Percentiles rank a stretch among this genome's conserved stretches.
Evolutionary conservation across 768 basidiomycete genomes (phyloP).

Genomic region (Kondoa malvinella): DNA sequence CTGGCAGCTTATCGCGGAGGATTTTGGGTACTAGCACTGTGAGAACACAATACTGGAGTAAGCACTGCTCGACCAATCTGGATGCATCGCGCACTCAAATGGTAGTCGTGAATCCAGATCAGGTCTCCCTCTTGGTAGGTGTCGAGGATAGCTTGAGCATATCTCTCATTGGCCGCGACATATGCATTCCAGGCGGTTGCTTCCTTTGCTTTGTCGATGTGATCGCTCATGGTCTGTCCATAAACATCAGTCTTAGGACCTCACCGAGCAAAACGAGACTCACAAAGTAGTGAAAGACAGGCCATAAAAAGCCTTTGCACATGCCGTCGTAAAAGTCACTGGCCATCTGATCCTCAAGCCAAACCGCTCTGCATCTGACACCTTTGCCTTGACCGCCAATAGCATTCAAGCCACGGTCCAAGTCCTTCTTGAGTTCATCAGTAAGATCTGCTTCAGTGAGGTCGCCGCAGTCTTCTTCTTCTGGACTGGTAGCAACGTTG

Average conservation of each 20-base stretch:
- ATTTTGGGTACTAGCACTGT: slow-evolving; percentile 65
- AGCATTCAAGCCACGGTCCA: slow-evolving; percentile 48
- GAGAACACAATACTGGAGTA: not conserved
- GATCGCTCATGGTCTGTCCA: slow-evolving; percentile 66
- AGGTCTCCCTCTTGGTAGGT: slow-evolving; percentile 79
- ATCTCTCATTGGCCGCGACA: slow-evolving; percentile 64
- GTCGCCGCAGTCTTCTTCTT: slow-evolving; percentile 32
- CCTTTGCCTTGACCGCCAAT: slow-evolving; percentile 48
- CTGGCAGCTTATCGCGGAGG: slow-evolving; percentile 51
- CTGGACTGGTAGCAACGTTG: not conserved
- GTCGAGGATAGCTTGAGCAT: slow-evolving; percentile 61
- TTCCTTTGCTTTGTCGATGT: slow-evolving; percentile 65
- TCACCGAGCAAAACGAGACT: not conserved
- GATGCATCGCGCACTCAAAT: slow-evolving; percentile 37
- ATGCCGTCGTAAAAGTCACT: slow-evolving; percentile 47
- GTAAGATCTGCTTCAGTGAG: slow-evolving; percentile 39
- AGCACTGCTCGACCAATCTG: not conserved
- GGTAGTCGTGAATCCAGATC: slow-evolving; percentile 66
- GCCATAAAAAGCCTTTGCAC: slow-evolving; percentile 62
- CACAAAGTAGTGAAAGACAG: slow-evolving; percentile 91
- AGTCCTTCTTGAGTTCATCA: slow-evolving; percentile 46
- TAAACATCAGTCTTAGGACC: not conserved
- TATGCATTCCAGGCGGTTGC: slow-evolving; percentile 56
- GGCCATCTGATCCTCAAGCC: slow-evolving; percentile 53
- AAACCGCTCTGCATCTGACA: slow-evolving; percentile 70